Percentiles rank a stretch among this genome's conserved stretches.
Conservation (phyloP, 768 basidiomycete genomes). For the Chalciporus pseudorubinellus region DNA sequence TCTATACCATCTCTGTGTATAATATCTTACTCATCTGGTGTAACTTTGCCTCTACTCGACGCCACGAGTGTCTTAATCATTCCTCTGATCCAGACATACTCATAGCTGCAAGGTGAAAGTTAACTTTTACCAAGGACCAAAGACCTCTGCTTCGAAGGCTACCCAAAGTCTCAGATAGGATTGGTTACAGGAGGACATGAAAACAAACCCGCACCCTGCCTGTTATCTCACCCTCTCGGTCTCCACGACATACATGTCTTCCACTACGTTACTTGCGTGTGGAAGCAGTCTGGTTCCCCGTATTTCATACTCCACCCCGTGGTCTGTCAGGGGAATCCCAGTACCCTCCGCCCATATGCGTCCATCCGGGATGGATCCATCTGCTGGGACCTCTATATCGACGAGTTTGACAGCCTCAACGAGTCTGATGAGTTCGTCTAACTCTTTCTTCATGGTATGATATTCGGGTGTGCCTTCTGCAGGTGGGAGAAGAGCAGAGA, state of each 20-base stretch:
- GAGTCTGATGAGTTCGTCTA: conserved; percentile 70
- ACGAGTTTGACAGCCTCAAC: conserved; percentile 81
- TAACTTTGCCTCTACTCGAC: background rate
- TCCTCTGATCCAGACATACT: background rate
- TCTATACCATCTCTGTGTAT: background rate
- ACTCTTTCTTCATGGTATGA: conserved; percentile 47
- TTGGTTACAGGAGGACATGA: background rate
- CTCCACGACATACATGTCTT: conserved; percentile 64
- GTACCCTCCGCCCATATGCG: conserved; percentile 41
- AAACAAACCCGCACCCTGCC: conserved; percentile 1
- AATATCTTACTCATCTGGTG: conserved; percentile 4
- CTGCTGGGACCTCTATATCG: conserved; percentile 32
- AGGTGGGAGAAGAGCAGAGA: conserved; percentile 73
- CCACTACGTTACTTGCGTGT: conserved; percentile 46
- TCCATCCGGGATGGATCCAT: conserved; percentile 36
- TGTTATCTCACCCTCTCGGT: conserved; percentile 30
- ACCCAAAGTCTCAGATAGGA: background rate
- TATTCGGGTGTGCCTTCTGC: conserved; percentile 54
- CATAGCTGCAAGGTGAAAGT: background rate
- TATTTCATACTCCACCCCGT: conserved; percentile 23
- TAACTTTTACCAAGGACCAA: background rate
- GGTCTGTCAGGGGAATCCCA: conserved; percentile 30
- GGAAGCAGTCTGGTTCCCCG: conserved; percentile 47
- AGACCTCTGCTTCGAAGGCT: background rate
- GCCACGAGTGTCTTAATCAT: background rate